These are phyloP conservation scores for Penicillium silybi DNA, from an alignment of 495 filamentous ascomycete genomes.

Conservation along the genomic window DNA sequence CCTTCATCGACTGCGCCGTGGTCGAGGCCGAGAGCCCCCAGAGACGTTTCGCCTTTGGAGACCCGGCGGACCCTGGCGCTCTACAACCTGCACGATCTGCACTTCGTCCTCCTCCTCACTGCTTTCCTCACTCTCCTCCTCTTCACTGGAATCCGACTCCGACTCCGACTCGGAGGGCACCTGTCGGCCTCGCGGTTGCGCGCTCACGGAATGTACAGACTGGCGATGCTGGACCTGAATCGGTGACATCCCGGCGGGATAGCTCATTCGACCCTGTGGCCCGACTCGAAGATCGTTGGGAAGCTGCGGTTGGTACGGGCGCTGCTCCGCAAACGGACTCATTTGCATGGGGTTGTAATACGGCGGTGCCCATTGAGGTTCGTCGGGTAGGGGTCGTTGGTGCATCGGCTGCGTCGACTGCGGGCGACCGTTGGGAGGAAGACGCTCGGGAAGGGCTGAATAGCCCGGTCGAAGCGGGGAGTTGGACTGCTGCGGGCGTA, in stretches of 20 bases:
- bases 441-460: slow-evolving; percentile 27
- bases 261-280: slow-evolving; percentile 19
- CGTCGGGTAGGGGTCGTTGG: slow-evolving; percentile 39
- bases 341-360: slow-evolving; percentile 35
- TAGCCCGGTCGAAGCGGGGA: slow-evolving; percentile 34
- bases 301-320: slow-evolving; percentile 26
- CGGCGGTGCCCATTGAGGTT: slow-evolving; percentile 43
- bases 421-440: slow-evolving; percentile 25
- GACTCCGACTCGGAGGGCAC: slow-evolving; percentile 14
- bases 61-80: slow-evolving; percentile 24
- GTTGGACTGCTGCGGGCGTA: slow-evolving; percentile 31
- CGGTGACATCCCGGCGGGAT: slow-evolving; percentile 17
- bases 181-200: slow-evolving; percentile 12
- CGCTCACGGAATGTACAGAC: slow-evolving; percentile 4
- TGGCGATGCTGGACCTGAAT: slow-evolving; percentile 10
- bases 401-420: slow-evolving; percentile 28
- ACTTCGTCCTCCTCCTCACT: slow-evolving; percentile 35
- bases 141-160: slow-evolving; percentile 21
- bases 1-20: slow-evolving; percentile 21
- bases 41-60: slow-evolving; percentile 18
- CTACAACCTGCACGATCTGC: slow-evolving; percentile 32
- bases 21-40: slow-evolving; percentile 17
- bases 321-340: slow-evolving; percentile 29
- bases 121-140: slow-evolving; percentile 19
- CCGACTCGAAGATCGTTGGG: slow-evolving; percentile 32